Base-by-base conservation (phyloP, 2,329 filamentous ascomycete genomes). In the Fusarium avenaceum region DNA sequence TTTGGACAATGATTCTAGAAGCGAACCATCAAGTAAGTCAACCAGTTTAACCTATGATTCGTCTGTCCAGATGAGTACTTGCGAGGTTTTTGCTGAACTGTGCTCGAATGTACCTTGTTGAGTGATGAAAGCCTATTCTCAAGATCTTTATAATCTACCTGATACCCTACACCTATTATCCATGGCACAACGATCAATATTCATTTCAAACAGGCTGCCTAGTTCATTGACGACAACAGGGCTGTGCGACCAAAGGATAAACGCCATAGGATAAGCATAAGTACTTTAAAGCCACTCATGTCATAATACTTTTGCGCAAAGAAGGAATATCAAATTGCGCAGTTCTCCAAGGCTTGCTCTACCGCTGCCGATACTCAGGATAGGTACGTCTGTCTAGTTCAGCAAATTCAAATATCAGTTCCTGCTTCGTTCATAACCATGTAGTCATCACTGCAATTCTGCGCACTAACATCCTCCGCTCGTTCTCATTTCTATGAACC, bases 221-320 rank as follows among this genome's bases (percentile, higher is more conserved):
- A 6, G 26, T 19, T 32, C 28, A 24, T 45, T 46, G 3, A 28
- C 42, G 11, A 19, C 22, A 11, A 32, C 7, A 38, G 24, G 57
- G 57, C 58, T 62, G 30, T 62, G 58, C n/a, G 38, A 15, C 28
- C 15, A 43, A 17, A 22, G 11, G 2, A n/a, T 17, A 38, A 38
- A 9, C 9, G 15, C 7, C 6, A n/a, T 17, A n/a, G 33, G 17
- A n/a, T 8, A 8, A 38, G 17, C 33, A 20, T 17, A 7, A 32
- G 14, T 51, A 3, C 17, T 11, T 47, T 8, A 33, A 40, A n/a
- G 44, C 6, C 15, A 19, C 8, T 32, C 20, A 14, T 24, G 39
- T 33, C 6, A 39, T 43, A 49, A 28, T n/a, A 30, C 15, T 15
- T 26, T 11, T 20, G 20, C n/a, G 40, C 14, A 40, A 2, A 32